Evolutionary conservation across 495 filamentous ascomycete genomes (phyloP), one percentile per base, ranked within the genome.

Genomic region (Penicillium salamii): DNA sequence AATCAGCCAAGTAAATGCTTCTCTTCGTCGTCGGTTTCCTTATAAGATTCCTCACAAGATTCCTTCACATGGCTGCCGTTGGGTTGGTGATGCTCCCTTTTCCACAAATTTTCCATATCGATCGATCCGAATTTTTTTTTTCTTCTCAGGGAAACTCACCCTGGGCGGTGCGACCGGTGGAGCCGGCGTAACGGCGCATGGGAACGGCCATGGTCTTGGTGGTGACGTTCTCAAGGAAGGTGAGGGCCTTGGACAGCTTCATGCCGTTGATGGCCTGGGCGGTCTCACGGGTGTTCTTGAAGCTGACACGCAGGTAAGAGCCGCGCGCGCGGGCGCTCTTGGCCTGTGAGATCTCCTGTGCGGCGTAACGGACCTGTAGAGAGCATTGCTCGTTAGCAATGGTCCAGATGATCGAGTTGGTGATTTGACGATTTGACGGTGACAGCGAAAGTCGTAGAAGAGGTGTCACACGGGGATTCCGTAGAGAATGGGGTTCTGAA

Each of bases 261-360:
- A 92, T 96, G 75, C 93, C 92, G 76, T 90, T 97, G 85, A 97
- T 91, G 55, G 92, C 91, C 79, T 97, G 91, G 49, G 93, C 95
- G 57, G 93, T 96, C 81, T 99, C 95, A 69, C 92, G 89, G 74
- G 93, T 97, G 85, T 98, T 97, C 85, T 97, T 97, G 87, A 96
- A 97, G 62, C 88, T 93, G 68, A 96, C 91, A 65, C 93, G 91
- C 59, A 99, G 89, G 84, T 97, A 97, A 70, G 91, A 88, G 72
- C 95, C 95, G 74, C 92, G 90, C 67, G 91, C 85, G 77, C 91
- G 90, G 72, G 93, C 95, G 74, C 89, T 95, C 82, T 97, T 98
- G 58, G 84, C 81, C 70, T 86, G 78, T 62, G 87, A 78, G 73
- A 95, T 91, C 68, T 89, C 80, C 66, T 85, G 89, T 65, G 88